phyloP scores from a whole-genome alignment of 2,329 filamentous ascomycete species.

The Aspergillus sp. region DNA sequence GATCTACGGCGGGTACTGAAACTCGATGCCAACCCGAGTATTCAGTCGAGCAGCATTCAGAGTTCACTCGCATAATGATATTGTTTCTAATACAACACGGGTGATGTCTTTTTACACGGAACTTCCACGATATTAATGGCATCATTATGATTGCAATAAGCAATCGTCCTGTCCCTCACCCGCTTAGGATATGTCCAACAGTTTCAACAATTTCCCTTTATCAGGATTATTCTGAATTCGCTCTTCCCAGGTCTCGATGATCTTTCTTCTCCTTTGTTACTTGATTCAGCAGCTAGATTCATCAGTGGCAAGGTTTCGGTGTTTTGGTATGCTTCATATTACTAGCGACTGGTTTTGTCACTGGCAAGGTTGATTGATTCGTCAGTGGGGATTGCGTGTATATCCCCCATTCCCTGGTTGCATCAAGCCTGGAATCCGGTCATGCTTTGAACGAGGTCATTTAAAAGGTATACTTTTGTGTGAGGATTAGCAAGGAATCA shows the following conservation, averaged over 20 bases:
- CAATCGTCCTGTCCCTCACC: background rate
- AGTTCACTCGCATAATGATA: conserved; percentile 32
- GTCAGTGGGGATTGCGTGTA: conserved; percentile 15
- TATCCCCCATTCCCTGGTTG: conserved; percentile 20
- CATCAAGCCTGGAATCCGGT: conserved; percentile 28
- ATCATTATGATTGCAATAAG: conserved; percentile 2
- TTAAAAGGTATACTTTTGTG: conserved; percentile 15
- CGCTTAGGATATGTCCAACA: background rate
- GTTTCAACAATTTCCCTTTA: conserved; percentile 1
- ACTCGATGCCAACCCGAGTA: conserved; percentile 34
- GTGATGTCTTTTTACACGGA: background rate
- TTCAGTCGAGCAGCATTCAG: conserved; percentile 31
- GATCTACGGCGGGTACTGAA: conserved; percentile 50
- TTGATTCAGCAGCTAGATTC: conserved; percentile 8
- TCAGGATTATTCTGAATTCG: background rate
- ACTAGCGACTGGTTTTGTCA: conserved; percentile 15
- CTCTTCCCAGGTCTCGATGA: background rate
- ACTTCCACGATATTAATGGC: background rate
- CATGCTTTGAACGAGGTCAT: conserved; percentile 14
- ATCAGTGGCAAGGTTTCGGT: conserved; percentile 11
- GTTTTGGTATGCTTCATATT: conserved; percentile 18
- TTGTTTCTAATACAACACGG: background rate
- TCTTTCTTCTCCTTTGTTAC: conserved; percentile 5
- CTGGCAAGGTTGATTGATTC: conserved; percentile 17
- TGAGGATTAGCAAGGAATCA: conserved; percentile 4